Evolutionary conservation across 106 monocot species (phyloP), one percentile per base, ranked within the genome.

Genomic region (Narthecium ossifragum): DNA sequence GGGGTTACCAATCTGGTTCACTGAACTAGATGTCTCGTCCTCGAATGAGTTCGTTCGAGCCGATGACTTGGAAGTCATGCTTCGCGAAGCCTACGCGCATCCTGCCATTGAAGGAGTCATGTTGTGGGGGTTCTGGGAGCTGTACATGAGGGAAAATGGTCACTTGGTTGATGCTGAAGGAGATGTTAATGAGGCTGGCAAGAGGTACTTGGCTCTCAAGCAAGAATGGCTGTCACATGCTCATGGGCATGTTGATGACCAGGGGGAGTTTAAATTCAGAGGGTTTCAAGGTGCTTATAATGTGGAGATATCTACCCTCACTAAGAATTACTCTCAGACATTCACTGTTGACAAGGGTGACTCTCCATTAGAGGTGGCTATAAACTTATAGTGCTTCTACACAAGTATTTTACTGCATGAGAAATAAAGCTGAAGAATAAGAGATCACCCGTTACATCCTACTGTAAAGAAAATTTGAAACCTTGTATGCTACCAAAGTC

Each of bases 81-180:
- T 89, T 18, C 85, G 85, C 2, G 93, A 94, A 70, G 80, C 79
- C 11, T 85, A 72, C 39, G 89, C 93, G 1, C 89, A 94, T 67
- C 89, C 93, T 6, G 58, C 89, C 0, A 83, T 94, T 1, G 85
- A 82, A 3, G 93, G 93, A 4, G 38, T 88, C 43, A 77, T 88
- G 93, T 64, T 92, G 7, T 89, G 89, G 89, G 84, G 80, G 1
- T 93, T 82, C 56, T 93, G 88, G 93, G 93, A 93, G 59, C 38
- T 88, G 65, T 76, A 66, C 58, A 81, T 87, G 83, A 72, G 93
- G 36, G 63, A 79, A 7, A 69, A 93, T 36, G 53, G 53, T 0
- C 63, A 82, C 59, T 61, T 93, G 59, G 82, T 93, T 24, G 56
- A 83, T 67, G 93, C 93, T 11, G 93, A 93, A 58, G 88, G 93